Evolutionary conservation across 1,284 basidiomycete species (phyloP), one percentile per base, ranked within the genome.

Genomic region (Schizophyllum amplum): DNA sequence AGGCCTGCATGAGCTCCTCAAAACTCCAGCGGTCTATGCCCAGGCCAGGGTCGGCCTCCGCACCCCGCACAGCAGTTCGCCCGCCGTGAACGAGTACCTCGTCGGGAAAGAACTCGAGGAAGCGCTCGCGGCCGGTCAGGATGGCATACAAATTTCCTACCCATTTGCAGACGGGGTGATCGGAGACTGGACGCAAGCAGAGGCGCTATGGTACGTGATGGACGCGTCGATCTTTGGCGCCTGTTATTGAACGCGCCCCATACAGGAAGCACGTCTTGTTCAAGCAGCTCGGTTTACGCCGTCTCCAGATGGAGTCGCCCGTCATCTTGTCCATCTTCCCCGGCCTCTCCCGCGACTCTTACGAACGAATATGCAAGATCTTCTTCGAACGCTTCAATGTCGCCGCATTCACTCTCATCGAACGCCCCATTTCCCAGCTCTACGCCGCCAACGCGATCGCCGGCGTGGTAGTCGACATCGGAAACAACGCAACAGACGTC

Each of bases 331-430:
- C 87, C 47, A 75, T 95, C 55, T 75, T 81, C 1, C 72, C 87
- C 0, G 84, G 87, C 21, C 79, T 94, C 21, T 79, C 90, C n/a
- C 81, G 89, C 55, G 77, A 81, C 55, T 79, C 83, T 4, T 82
- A 87, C 67, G 92, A 96, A 66, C 78, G 78, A 51, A 78, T 89
- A 66, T 89, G 88, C 62, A 92, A 92, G 67, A 79, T 94, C 57
- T 94, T 97, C 69, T 99, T 98, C 67, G 95, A 98, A 69, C 83
- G 87, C n/a, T 92, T 98, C 79, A 97, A 98, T 68, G 86, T 89
- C 49, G 90, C 96, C 4, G 90, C 86, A 24, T 84, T 98, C 62
- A 83, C 84, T 49, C 77, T 97, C 62, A 77, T 96, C 48, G 90
- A 96, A 60, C 84, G 92, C 1, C 87, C 95, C 4, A 82, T 96